Conservation (phyloP, 2,329 filamentous ascomycete genomes). For the Myriangium duriaei region DNA sequence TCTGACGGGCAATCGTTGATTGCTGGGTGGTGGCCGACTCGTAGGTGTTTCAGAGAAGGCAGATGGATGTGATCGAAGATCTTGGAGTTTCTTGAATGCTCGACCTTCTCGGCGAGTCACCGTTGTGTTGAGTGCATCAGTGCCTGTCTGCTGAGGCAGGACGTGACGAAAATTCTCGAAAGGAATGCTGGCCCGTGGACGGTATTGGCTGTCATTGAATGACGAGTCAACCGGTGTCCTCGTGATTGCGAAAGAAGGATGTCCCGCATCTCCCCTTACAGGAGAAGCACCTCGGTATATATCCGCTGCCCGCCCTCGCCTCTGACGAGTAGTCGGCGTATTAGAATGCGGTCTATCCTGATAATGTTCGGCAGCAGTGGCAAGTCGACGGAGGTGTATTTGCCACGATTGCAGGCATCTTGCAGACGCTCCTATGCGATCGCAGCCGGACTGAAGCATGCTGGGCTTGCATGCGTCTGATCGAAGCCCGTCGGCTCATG, state of each 20-base stretch:
- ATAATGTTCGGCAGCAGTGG: no score
- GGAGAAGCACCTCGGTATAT: no score
- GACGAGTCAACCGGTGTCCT: no score
- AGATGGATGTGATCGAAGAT: no score
- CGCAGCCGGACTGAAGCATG: not conserved
- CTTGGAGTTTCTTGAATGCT: not conserved
- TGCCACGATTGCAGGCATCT: not conserved
- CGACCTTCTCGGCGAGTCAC: conserved; percentile 6
- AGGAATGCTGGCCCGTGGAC: conserved; percentile 1
- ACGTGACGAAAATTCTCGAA: conserved; percentile 3
- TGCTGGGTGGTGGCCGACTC: not conserved
- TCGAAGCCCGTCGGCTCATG: no score
- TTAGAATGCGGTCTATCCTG: no score
- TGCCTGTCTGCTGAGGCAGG: not conserved
- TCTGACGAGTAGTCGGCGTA: no score
- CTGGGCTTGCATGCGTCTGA: no score
- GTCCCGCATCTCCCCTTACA: no score
- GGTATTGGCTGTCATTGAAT: no score
- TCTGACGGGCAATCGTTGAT: not conserved
- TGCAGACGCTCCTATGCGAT: not conserved
- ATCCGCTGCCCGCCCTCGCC: no score
- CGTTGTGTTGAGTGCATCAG: not conserved
- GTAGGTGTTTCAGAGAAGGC: not conserved
- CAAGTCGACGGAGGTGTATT: not conserved
- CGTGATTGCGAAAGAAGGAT: no score